These are phyloP conservation scores for Paramecium sonneborni DNA, from an alignment of 73 alveolate species.

Conservation along the genomic window DNA sequence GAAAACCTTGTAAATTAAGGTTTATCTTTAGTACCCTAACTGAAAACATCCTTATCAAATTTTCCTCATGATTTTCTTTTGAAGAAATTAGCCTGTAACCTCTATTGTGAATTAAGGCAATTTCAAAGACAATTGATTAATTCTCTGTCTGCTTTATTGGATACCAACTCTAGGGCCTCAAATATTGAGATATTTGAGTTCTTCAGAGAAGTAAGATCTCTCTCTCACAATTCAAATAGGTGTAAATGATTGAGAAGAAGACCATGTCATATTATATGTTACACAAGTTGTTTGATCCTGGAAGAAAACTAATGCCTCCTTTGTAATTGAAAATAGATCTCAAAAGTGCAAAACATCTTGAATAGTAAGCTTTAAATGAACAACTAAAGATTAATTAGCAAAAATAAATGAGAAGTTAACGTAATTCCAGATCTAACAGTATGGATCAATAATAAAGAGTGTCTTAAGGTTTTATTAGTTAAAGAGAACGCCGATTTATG, in stretches of 20 bases:
- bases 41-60: slow-evolving; percentile 10
- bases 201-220: slow-evolving; percentile 51
- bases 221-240: background rate
- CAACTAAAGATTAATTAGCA: background rate
- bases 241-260: slow-evolving; percentile 33
- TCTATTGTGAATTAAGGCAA: slow-evolving; percentile 31
- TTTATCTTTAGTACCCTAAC: slow-evolving; percentile 14
- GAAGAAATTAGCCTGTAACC: slow-evolving; percentile 36
- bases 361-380: slow-evolving; percentile 29
- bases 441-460: background rate
- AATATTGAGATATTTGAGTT: slow-evolving; percentile 53
- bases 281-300: slow-evolving; percentile 55
- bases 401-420: slow-evolving; percentile 9
- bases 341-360: slow-evolving; percentile 58
- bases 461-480: slow-evolving; percentile 13
- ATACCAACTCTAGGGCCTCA: slow-evolving; percentile 26
- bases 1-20: slow-evolving; percentile 42
- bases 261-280: slow-evolving; percentile 24
- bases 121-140: slow-evolving; percentile 29
- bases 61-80: slow-evolving; percentile 57
- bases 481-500: background rate
- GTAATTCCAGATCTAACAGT: slow-evolving; percentile 17
- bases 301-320: slow-evolving; percentile 57
- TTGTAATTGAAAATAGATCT: slow-evolving; percentile 39
- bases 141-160: slow-evolving; percentile 40